Evolutionary conservation across 805 yeast genomes (phyloP), one percentile per base, ranked within the genome.

Genomic region (Ogataea degrootiae): DNA sequence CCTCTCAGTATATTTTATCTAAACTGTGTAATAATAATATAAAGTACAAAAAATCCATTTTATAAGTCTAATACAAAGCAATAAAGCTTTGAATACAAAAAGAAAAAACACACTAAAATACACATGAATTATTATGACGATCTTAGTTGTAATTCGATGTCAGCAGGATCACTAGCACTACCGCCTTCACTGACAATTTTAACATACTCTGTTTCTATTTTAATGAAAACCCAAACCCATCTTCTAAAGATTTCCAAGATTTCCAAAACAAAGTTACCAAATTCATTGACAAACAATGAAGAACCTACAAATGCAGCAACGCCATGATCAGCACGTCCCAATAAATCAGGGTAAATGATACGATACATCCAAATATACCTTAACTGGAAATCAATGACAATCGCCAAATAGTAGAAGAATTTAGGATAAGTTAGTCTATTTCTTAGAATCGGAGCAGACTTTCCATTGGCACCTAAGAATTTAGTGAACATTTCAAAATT

Each of bases 191-290:
- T 43, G 4, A 56, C 51, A 34, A 53, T 42, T 56, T 66, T 66
- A 42, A 66, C 53, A 40, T 74, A 82, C 61, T 92, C 97, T 31
- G 85, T 79, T 55, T 94, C 98, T 16, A 91, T 68, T 59, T 94
- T 84, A 61, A 92, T 71, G 51, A 87, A 76, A 38, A 90, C 79
- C 99, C 99, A 94, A 44, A 89, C 67, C 81, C 91, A 87, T 61
- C 99, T 76, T 67, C 99, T 75, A 8, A 83, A 55, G 6, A 94
- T 71, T 62, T 94, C 99, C 45, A 91, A 66, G 4, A 79, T 54
- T 59, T 91, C 94, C 46, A 88, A 69, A 11, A 77, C 66, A 52
- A 86, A 84, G 47, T 82, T 75, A 1, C 94, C 91, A 26, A 73
- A 65, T 53, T 78, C 86, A 22, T 77, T 72, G 22, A 67, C 66